Evolutionary conservation across 2,329 filamentous ascomycete genomes (phyloP).

Genomic region (Monosporascus sp.): DNA sequence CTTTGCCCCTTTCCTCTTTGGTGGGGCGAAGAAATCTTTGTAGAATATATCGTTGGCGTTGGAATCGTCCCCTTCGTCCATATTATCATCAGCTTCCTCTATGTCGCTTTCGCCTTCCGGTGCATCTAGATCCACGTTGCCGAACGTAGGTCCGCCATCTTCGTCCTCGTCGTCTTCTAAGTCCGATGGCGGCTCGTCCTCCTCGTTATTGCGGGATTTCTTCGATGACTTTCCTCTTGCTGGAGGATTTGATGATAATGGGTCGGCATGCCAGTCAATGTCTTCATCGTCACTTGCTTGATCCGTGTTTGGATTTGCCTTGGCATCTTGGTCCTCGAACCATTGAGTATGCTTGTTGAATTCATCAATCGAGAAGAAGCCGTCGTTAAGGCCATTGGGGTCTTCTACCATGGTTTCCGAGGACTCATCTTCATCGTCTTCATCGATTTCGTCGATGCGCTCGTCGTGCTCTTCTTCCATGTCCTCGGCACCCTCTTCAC

Average conservation of each 20-base stretch:
- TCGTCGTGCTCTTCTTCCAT: constrained; percentile 29
- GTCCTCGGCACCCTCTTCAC: constrained; percentile 27
- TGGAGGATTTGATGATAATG: constrained; percentile 40
- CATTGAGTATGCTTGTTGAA: constrained; percentile 94
- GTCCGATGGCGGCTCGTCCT: constrained; percentile 31
- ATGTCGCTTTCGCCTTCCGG: constrained; percentile 67
- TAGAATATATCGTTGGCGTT: constrained; percentile 91
- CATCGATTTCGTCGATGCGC: constrained; percentile 34
- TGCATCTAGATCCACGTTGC: constrained; percentile 68
- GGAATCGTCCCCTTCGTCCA: constrained; percentile 46
- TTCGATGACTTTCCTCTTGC: constrained; percentile 23
- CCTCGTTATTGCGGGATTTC: constrained; percentile 30
- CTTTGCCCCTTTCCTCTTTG: constrained; percentile 63
- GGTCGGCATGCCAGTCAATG: constrained; percentile 82
- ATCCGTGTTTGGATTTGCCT: constrained; percentile 69
- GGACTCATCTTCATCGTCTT: constrained; percentile 42
- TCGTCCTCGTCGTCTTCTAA: constrained; percentile 56
- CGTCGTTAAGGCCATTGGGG: constrained; percentile 84
- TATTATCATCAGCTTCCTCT: constrained; percentile 49
- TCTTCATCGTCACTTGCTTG: constrained; percentile 77
- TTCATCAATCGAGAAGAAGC: constrained; percentile 95
- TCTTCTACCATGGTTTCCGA: constrained; percentile 61
- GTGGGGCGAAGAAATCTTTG: constrained; percentile 88
- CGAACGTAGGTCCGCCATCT: constrained; percentile 79
- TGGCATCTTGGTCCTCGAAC: constrained; percentile 78